Base-by-base conservation (phyloP, 2,329 filamentous ascomycete genomes). In the Fusarium buxicola region DNA sequence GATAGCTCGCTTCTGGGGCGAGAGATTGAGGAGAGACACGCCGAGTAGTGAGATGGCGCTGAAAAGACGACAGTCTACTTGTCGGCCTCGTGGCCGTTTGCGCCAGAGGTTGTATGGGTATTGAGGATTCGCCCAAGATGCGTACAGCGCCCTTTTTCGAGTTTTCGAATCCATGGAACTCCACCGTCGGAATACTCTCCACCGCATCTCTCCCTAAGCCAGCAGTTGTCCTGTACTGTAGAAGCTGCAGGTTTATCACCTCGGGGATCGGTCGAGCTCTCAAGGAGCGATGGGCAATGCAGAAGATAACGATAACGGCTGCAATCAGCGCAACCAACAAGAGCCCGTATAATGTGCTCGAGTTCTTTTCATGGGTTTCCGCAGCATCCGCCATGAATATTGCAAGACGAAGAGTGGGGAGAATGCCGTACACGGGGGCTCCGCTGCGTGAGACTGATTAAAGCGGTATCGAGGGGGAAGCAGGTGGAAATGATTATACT, bases 101-200 rank as follows among this genome's bases (percentile, higher is more conserved):
- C 3, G 30, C 1, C 4, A 27, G 10, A 3, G 25, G 24, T 28
- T 21, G 28, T 30, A n/a, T 30, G 4, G 10, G 10, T 2, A 9
- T 11, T 11, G 40, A n/a, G 13, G 40, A 7, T 16, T 43, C 4
- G 12, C 3, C 15, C 2, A 21, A 25, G 5, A 44, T 16, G 28
- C 31, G 21, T 3, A 12, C 7, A 7, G 24, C 2, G 10, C n/a
- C 13, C 6, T 43, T 48, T 2, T 40, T 41, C 3, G 31, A 8
- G 8, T 41, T 10, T 16, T 27, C 21, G 0, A 13, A 10, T 1
- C 27, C 2, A 13, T 62, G 12, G 13, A 38, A 62, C 1, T 13
- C 47, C 5, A 63, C 8, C 3, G 28, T 62, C 1, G 59, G 54
- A 31, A 62, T 62, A 4, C 25, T 63, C 3, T 63, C 59, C 24